Conservation (phyloP, 169 alveolate genomes). For the Plasmodium gallinaceum region DNA sequence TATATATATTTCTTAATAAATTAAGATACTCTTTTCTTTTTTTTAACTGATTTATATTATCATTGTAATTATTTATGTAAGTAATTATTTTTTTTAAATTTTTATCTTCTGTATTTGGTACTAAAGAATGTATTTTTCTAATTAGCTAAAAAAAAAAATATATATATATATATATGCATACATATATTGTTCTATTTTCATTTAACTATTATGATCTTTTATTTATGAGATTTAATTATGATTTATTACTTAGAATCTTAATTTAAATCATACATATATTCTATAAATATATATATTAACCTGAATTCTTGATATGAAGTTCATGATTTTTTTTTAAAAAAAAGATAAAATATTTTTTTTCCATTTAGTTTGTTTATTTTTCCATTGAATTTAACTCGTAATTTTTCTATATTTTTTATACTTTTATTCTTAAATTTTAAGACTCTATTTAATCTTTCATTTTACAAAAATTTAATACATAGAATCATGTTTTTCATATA, state of each 20-base stretch:
- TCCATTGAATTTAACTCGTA: neutral
- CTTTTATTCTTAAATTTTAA: neutral
- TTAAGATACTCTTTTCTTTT: conserved; percentile 31
- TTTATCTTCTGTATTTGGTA: conserved; percentile 17
- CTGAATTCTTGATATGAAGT: conserved; percentile 7
- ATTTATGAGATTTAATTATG: no score
- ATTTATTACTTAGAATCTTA: no score
- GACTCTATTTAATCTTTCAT: neutral
- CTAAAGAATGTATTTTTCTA: conserved; percentile 26
- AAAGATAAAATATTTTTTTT: neutral
- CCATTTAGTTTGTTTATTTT: no score
- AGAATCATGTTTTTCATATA: neutral
- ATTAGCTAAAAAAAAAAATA: conserved; percentile 7
- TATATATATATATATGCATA: no score
- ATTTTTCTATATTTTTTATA: neutral
- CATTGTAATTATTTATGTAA: conserved; percentile 50
- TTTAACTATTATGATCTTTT: no score
- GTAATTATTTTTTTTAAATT: conserved; percentile 46
- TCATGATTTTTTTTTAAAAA: conserved; percentile 7
- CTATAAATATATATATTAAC: neutral
- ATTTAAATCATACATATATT: no score
- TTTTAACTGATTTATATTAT: conserved; percentile 2
- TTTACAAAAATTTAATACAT: neutral
- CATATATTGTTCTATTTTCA: no score
- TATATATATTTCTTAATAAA: conserved; percentile 55